phyloP scores from a whole-genome alignment of 352 stramenopile species.

The Phytophthora kernoviae region DNA sequence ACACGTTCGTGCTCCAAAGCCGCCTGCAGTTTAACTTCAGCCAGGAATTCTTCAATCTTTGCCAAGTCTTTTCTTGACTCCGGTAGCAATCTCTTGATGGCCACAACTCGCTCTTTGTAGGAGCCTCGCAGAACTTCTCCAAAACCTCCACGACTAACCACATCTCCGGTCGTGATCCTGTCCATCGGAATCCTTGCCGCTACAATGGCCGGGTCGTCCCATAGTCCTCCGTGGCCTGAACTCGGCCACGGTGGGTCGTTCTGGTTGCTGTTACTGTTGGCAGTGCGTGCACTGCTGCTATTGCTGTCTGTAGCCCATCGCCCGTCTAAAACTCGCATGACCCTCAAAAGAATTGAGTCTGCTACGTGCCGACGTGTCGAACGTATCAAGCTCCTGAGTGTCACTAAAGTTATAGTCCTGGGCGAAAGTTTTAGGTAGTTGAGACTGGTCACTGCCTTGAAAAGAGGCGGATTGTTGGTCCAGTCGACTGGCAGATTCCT shows the following conservation, averaged over 20 bases:
- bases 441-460: conserved; percentile 7
- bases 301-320: conserved; percentile 31
- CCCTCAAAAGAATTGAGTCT: conserved; percentile 31
- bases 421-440: conserved; percentile 5
- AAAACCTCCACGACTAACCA: conserved; percentile 54
- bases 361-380: conserved; percentile 30
- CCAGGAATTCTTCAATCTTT: conserved; percentile 56
- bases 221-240: conserved; percentile 33
- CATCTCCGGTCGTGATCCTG: conserved; percentile 29
- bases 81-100: conserved; percentile 53
- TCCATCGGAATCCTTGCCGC: conserved; percentile 56
- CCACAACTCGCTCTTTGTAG: conserved; percentile 44
- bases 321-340: conserved; percentile 29
- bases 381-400: conserved; percentile 19
- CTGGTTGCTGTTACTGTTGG: conserved; percentile 29
- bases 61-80: conserved; percentile 46
- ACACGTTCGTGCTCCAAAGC: conserved; percentile 39
- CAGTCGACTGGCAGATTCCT: conserved; percentile 5
- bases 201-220: conserved; percentile 53
- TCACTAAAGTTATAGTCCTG: conserved; percentile 18
- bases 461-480: conserved; percentile 12
- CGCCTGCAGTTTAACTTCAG: conserved; percentile 52
- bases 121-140: conserved; percentile 48
- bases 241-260: conserved; percentile 23
- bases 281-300: conserved; percentile 14